phyloP scores from a whole-genome alignment of 208 protist species.

The Kentomonas sorsogonicus region DNA sequence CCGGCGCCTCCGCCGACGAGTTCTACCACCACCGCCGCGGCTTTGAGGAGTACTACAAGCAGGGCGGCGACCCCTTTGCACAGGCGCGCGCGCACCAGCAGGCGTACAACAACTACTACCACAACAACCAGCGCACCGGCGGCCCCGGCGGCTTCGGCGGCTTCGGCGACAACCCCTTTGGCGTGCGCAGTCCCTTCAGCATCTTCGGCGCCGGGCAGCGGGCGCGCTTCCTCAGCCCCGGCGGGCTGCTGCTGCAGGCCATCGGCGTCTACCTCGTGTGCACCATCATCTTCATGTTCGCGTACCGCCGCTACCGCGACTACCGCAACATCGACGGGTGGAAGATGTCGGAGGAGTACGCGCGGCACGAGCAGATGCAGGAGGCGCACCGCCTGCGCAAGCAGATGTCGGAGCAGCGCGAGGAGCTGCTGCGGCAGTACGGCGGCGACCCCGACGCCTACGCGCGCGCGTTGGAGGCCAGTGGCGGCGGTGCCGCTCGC shows the following conservation, averaged over 20 bases:
- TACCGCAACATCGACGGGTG: constrained; percentile 73
- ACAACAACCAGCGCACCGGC: constrained; percentile 8
- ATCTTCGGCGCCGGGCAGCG: constrained; percentile 37
- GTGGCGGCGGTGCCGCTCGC: no score
- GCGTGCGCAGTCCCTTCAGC: constrained; percentile 44
- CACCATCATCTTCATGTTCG: constrained; percentile 44
- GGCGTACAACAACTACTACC: constrained; percentile 46
- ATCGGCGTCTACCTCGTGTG: constrained; percentile 65
- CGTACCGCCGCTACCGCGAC: constrained; percentile 63
- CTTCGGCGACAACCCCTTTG: constrained; percentile 60
- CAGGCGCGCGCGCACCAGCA: constrained; percentile 22
- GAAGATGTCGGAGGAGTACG: constrained; percentile 67
- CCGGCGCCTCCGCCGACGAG: constrained; percentile 13
- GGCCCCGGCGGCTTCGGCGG: constrained; percentile 1
- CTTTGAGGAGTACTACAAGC: no score
- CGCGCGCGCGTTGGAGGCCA: background rate
- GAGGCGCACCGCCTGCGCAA: constrained; percentile 68
- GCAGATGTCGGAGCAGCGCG: constrained; percentile 33
- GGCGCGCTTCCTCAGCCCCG: constrained; percentile 34
- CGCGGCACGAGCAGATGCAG: constrained; percentile 68
- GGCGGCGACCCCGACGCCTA: constrained; percentile 5
- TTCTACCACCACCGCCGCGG: constrained; percentile 40
- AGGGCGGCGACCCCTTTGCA: constrained; percentile 28
- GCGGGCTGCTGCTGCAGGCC: constrained; percentile 47
- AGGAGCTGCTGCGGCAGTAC: constrained; percentile 12